Conservation (phyloP, 768 basidiomycete genomes). For the Tulasnella sp. region DNA sequence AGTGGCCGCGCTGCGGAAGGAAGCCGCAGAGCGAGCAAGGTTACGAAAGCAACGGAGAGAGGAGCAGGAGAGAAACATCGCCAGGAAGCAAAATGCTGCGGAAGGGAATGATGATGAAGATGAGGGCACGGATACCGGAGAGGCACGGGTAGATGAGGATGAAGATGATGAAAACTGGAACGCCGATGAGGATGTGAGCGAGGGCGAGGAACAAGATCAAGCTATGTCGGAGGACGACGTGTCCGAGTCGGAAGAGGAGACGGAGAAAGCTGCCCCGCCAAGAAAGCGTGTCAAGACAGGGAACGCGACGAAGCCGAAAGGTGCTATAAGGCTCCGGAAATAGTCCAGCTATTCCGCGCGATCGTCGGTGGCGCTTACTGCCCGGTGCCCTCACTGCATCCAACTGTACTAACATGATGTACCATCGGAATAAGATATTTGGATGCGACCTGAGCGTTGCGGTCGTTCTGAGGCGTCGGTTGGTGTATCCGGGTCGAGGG, state of each 20-base stretch:
- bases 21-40: constrained; percentile 73
- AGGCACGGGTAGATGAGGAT: constrained; percentile 39
- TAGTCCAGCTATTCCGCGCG: constrained; percentile 2
- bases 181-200: constrained; percentile 42
- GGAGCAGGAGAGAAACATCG: constrained; percentile 89
- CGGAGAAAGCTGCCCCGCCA: constrained; percentile 19
- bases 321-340: constrained; percentile 7
- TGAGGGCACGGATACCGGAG: constrained; percentile 39
- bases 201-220: constrained; percentile 38
- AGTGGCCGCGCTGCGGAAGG: constrained; percentile 58
- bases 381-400: neutral
- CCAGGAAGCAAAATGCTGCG: constrained; percentile 62
- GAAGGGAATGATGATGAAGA: constrained; percentile 33
- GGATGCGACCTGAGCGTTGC: neutral
- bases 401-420: neutral
- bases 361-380: neutral
- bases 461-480: neutral
- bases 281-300: constrained; percentile 16
- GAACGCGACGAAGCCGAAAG: constrained; percentile 19
- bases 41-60: constrained; percentile 72
- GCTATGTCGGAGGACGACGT: constrained; percentile 21
- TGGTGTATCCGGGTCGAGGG: constrained; percentile 2
- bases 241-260: constrained; percentile 20
- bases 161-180: constrained; percentile 43
- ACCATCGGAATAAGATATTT: neutral